Conservation (phyloP, 2,329 filamentous ascomycete genomes). For the Trichoderma lentiforme region DNA sequence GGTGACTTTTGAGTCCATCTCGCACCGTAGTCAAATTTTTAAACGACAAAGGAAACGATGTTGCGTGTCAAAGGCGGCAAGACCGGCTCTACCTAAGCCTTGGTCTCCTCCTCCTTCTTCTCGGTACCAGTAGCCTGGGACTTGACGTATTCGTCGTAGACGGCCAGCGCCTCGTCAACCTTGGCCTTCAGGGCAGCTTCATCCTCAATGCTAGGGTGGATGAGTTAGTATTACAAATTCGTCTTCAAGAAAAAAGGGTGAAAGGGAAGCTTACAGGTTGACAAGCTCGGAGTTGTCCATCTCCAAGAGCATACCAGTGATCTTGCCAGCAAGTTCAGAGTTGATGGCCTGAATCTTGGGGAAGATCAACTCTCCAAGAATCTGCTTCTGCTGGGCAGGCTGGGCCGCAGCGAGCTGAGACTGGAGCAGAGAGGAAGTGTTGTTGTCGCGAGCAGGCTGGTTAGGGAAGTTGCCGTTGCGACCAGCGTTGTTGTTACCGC, state of each 20-base stretch:
- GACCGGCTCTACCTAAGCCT: conserved; percentile 35
- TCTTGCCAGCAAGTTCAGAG: conserved; percentile 95
- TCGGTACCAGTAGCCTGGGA: conserved; percentile 54
- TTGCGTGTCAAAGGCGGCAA: conserved; percentile 17
- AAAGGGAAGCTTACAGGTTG: conserved; percentile 72
- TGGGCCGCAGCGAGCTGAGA: conserved; percentile 54
- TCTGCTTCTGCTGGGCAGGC: conserved; percentile 91
- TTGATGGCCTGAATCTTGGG: conserved; percentile 96
- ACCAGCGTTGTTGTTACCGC: conserved; percentile 42
- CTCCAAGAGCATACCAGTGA: conserved; percentile 98
- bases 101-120: conserved; percentile 49
- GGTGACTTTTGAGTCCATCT: conserved; percentile 1
- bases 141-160: conserved; percentile 99
- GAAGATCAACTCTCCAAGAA: conserved; percentile 95
- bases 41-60: conserved; percentile 32
- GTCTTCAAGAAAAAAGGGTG: conserved; percentile 15
- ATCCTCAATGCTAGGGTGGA: conserved; percentile 71
- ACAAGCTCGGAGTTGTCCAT: conserved; percentile 97
- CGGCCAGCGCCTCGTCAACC: conserved; percentile 94
- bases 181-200: conserved; percentile 86
- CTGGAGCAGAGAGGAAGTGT: conserved; percentile 46
- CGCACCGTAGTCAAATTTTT: conserved; percentile 14
- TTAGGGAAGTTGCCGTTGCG: conserved; percentile 44
- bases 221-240: conserved; percentile 15
- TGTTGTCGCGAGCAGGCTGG: conserved; percentile 47